phyloP scores from a whole-genome alignment of 2,329 filamentous ascomycete species.

The Scleromitrula shiraiana region DNA sequence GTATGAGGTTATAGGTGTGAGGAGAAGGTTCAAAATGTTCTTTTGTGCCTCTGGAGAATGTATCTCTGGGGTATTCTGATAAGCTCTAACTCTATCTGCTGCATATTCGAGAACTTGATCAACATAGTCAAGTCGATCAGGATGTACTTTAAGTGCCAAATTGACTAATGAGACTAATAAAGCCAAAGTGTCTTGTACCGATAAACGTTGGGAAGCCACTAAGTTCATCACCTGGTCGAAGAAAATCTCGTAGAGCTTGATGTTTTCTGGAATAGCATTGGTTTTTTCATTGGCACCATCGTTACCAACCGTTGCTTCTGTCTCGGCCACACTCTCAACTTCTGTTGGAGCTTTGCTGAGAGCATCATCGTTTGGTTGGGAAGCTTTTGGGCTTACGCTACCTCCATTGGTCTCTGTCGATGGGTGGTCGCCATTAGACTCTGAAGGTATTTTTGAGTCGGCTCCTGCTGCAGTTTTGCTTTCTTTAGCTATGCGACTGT shows the following conservation, averaged over 20 bases:
- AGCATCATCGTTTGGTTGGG: constrained; percentile 33
- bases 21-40: constrained; percentile 81
- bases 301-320: constrained; percentile 14
- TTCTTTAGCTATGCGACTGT: constrained; percentile 61
- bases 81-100: constrained; percentile 75
- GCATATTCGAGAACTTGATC: constrained; percentile 90
- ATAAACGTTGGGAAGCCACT: constrained; percentile 81
- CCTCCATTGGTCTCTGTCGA: constrained; percentile 14
- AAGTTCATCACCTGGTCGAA: constrained; percentile 92
- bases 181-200: constrained; percentile 91
- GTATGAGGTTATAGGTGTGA: constrained; percentile 83
- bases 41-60: constrained; percentile 83
- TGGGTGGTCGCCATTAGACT: constrained; percentile 28
- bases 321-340: constrained; percentile 12
- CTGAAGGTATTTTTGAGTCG: constrained; percentile 12
- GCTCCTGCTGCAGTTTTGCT: constrained; percentile 17
- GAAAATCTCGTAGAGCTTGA: constrained; percentile 94
- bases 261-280: constrained; percentile 59
- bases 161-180: constrained; percentile 90
- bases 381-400: constrained; percentile 32
- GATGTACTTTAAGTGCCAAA: constrained; percentile 91
- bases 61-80: constrained; percentile 89
- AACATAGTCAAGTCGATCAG: constrained; percentile 84
- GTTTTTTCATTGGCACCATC: constrained; percentile 36
- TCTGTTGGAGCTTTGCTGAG: constrained; percentile 38